phyloP scores from a whole-genome alignment of 2,329 filamentous ascomycete species.

The Chaetomium sp. region DNA sequence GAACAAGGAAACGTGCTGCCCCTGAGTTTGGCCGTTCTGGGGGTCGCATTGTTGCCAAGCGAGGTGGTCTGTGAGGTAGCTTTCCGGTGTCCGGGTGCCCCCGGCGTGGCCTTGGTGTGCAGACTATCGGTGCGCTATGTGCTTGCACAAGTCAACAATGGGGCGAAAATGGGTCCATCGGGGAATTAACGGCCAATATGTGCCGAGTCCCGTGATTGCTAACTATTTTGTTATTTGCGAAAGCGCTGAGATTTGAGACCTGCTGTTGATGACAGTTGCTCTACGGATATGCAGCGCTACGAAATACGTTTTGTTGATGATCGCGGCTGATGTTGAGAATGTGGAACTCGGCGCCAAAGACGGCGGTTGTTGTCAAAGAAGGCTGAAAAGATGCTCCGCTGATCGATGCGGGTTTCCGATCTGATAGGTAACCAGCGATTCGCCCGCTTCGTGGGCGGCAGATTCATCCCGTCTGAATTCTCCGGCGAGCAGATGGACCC shows the following conservation, averaged over 20 bases:
- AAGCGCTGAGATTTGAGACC: constrained; percentile 4
- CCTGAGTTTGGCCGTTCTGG: constrained; percentile 24
- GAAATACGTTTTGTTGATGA: background rate
- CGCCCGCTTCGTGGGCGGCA: constrained; percentile 12
- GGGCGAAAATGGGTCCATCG: constrained; percentile 8
- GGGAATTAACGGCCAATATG: background rate
- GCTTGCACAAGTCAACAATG: background rate
- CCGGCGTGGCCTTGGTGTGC: constrained; percentile 4
- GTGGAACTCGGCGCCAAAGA: constrained; percentile 6
- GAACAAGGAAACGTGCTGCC: constrained; percentile 19
- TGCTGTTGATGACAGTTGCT: constrained; percentile 1
- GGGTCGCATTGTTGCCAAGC: constrained; percentile 20
- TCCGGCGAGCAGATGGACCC: background rate
- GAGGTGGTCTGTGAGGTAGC: constrained; percentile 19
- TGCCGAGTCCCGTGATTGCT: background rate
- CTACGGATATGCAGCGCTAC: background rate
- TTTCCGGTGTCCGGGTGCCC: constrained; percentile 5
- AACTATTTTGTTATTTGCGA: background rate
- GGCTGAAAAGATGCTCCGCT: constrained; percentile 1
- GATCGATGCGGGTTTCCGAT: constrained; percentile 3
- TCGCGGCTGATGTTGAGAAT: background rate
- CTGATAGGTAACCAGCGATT: constrained; percentile 12
- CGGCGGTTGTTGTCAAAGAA: constrained; percentile 6
- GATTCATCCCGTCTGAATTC: background rate
- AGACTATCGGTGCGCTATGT: background rate